Base-by-base conservation (phyloP, 208 protist species). In the Trypanosoma scelopori region DNA sequence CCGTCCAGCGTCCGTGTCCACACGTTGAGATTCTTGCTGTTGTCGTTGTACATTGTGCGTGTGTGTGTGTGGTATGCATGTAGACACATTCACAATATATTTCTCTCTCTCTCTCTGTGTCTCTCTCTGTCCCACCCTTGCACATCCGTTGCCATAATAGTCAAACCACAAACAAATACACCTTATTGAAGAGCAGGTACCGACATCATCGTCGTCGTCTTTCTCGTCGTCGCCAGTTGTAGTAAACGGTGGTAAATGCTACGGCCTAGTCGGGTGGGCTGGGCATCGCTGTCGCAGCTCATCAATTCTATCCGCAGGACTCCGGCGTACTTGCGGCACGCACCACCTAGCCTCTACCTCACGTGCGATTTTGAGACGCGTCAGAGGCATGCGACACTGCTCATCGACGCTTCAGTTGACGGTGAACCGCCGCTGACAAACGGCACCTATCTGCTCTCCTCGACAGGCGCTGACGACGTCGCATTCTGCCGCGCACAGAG, bases 321-420 rank as follows among this genome's bases (percentile, higher is more conserved):
- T 12, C 57, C 78, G 0, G 56, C 79, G 23, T 94, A 87, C 52
- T 60, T 92, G 43, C 78, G 89, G 5, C 81, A 87, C 37, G 78
- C 81, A 13, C 85, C 89, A 20, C 89, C 89, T 15, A 52, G 65
- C 16, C 28, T 87, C 12, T 94, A 94, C 71, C 52, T 91, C 0
- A 94, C 89, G 13, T 88, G 78, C 58, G 76, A 80, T 27, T 51
- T 69, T 27, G 47, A 71, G 30, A 32, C 43, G 48, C 51, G 43
- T 5, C 78, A 57, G 41, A 80, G 89, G 4, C 85, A 92, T 71
- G 58, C 56, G 55, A 91, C 89, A 25, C 73, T 65, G 22, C 69
- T 95, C 16, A 61, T 95, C 6, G 84, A 93, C 45, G 65, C 58
- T 3, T 72, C 71, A 0, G 25, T 61, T 3, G 62, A 55, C 35